Evolutionary conservation across 2,329 filamentous ascomycete genomes (phyloP), one percentile per base, ranked within the genome.

Genomic region (Leptoxyphium fumago): DNA sequence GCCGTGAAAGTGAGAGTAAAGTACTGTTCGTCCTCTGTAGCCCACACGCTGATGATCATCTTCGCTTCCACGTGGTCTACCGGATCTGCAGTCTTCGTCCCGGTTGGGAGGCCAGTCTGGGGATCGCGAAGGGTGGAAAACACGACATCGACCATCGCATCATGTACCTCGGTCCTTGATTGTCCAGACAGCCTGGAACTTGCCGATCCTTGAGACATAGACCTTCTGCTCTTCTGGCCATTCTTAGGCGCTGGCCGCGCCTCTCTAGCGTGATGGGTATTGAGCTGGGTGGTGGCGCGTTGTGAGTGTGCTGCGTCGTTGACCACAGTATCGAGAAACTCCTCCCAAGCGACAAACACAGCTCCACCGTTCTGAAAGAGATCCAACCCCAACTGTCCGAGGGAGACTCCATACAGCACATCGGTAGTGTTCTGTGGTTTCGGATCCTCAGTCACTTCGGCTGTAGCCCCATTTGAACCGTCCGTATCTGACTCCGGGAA

Each of bases 31-130:
- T 72, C 70, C 38, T 82, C 75, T 34, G 82, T 74, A n/a, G 74
- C 68, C 79, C 82, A 88, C 6, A 84, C 74, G 1, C 78, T 82
- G 17, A 87, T 75, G 40, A 86, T 84, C 79, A 87, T 84, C 50
- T 80, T 81, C 17, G 82, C 79, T 49, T 75, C 75, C 0, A 76
- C 60, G 29, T 70, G 63, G 49, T 48, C 29, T 61, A 52, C 48
- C 1, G 51, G 39, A 10, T 43, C 43, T 4, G 54, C 48, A 2
- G 48, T 48, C 26, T 55, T 51, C 11, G 48, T 45, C 2, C 68
- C 41, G 59, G 61, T 17, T 51, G 62, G 57, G 6, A 69, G 57
- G 43, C 66, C 66, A 0, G 59, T 60, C 30, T 41, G 42, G 0
- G 55, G 43, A 42, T 64, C 60, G 14, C 68, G 56, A 29, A 69